Evolutionary conservation across 129 eudicot genomes (phyloP).

Genomic region (carrot (Daucus carota)): DH1_v3.0 NC_030383.2:46514001-46514500

Average conservation of each 20-base stretch:
- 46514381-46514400: not conserved
- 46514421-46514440: slow-evolving; percentile 35
- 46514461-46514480: slow-evolving; percentile 13
- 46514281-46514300: not conserved
- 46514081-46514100: slow-evolving; percentile 1
- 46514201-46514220: not conserved
- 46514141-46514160: not conserved
- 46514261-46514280: not conserved
- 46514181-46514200: not conserved
- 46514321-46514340: not conserved
- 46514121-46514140: not conserved
- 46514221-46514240: not conserved
- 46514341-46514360: not conserved
- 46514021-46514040: not conserved
- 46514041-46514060: not conserved
- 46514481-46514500: not conserved
- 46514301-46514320: not conserved
- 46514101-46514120: not conserved
- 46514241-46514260: slow-evolving; percentile 9
- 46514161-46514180: not conserved
- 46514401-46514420: slow-evolving; percentile 30
- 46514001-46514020: slow-evolving; percentile 21
- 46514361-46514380: not conserved
- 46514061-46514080: slow-evolving; percentile 4
- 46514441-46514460: slow-evolving; percentile 27